Base-by-base conservation (phyloP, 805 yeast genomes). In the Hanseniaspora thailandica region DNA sequence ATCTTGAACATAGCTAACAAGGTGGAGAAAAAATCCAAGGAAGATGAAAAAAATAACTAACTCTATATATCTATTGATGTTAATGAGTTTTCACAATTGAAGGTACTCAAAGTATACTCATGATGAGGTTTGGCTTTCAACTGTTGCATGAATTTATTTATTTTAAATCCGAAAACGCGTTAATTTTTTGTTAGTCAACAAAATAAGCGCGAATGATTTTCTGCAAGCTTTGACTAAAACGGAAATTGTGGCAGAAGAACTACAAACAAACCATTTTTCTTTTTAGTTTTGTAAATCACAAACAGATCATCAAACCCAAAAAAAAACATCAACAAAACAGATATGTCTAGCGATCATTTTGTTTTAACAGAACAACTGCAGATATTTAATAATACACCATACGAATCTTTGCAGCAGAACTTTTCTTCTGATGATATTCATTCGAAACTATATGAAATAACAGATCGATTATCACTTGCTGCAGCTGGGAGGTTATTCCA, bases 291-390 rank as follows among this genome's bases (percentile, higher is more conserved):
- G n/a, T n/a, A n/a, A n/a, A n/a, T n/a, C n/a, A n/a, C n/a, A n/a
- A n/a, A n/a, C n/a, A n/a, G n/a, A n/a, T n/a, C n/a, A n/a, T n/a
- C n/a, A n/a, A n/a, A n/a, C n/a, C n/a, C n/a, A 22, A 22, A 38
- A 3, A 22, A 22, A 19, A 8, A 8, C 17, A 22, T 4, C n/a
- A 7, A 13, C 13, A 17, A 19, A n/a, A n/a, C n/a, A n/a, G n/a
- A n/a, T n/a, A 48, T 48, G 52, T 23, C 47, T n/a, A 30, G 20
- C 25, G 52, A 48, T 8, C 19, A n/a, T 5, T 48, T 48, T 48
- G 31, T 31, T 41, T 31, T 48, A 10, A 17, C 36, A 3, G 46
- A 41, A 28, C 47, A 50, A 15, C 13, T 50, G 12, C 39, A 50
- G 19, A 41, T n/a, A 3, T 35, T 39, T 20, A 34, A 43, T 4